Conservation (phyloP, 2,329 filamentous ascomycete species). For the Amauroascus verrucosus region DNA sequence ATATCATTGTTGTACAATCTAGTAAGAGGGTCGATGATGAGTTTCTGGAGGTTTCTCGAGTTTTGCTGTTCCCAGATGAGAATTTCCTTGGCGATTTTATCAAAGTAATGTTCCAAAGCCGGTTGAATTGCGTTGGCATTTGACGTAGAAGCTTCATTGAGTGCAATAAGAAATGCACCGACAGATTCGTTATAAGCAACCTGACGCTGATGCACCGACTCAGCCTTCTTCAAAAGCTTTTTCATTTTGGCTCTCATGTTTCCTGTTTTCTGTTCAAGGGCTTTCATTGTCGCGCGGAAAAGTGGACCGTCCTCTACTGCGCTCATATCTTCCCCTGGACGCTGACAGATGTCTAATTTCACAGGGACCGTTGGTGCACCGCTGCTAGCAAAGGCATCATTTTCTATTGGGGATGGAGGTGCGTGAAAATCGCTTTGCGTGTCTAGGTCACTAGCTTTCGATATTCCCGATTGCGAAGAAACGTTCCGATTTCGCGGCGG, state of each 20-base stretch:
- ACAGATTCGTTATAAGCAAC: slow-evolving; percentile 77
- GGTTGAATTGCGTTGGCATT: slow-evolving; percentile 97
- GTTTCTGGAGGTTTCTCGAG: slow-evolving; percentile 70
- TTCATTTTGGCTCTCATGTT: slow-evolving; percentile 94
- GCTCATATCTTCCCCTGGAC: slow-evolving; percentile 74
- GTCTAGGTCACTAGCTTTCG: slow-evolving; percentile 65
- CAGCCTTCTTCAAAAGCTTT: slow-evolving; percentile 87
- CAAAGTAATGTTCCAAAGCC: slow-evolving; percentile 94
- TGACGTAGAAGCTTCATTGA: slow-evolving; percentile 77
- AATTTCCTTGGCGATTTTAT: slow-evolving; percentile 90
- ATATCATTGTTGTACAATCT: slow-evolving; percentile 93
- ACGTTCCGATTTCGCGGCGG: slow-evolving; percentile 70
- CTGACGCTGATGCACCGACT: slow-evolving; percentile 72
- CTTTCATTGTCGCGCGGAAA: slow-evolving; percentile 93
- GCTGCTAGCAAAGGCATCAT: not conserved
- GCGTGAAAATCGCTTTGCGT: slow-evolving; percentile 18
- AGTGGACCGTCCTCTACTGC: slow-evolving; percentile 85
- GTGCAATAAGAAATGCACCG: slow-evolving; percentile 67
- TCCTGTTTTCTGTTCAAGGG: slow-evolving; percentile 89
- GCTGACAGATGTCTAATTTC: slow-evolving; percentile 82
- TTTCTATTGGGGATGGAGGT: slow-evolving; percentile 23
- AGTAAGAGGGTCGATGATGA: slow-evolving; percentile 87
- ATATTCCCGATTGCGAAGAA: slow-evolving; percentile 80
- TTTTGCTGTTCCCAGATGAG: slow-evolving; percentile 78
- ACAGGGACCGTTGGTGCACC: slow-evolving; percentile 33